A percentile compares a stretch with the other conserved stretches of the same genome.
phyloP scores from a whole-genome alignment of 129 eudicot genomes.

The Flaveria sonorensis region DNA sequence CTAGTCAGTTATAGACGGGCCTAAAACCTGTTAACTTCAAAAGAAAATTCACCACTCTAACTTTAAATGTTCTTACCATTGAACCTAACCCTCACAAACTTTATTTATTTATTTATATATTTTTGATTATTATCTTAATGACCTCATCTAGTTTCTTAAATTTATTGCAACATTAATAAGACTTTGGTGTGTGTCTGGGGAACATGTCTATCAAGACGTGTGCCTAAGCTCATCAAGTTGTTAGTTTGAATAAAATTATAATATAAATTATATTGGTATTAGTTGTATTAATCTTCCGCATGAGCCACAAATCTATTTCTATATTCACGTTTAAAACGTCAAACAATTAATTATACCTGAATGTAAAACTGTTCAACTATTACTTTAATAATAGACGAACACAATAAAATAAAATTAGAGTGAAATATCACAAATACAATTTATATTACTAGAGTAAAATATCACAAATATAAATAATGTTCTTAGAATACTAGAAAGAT shows the following conservation, averaged over 20 bases:
- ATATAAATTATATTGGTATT: slow-evolving; percentile 13
- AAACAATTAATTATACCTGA: not conserved
- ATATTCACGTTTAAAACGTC: not conserved
- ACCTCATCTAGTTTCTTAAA: slow-evolving; percentile 10
- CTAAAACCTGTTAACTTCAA: too few species aligned
- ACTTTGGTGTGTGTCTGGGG: slow-evolving; percentile 26
- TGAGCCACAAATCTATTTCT: not conserved
- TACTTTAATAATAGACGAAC: too few species aligned
- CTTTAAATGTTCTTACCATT: too few species aligned
- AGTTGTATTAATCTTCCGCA: slow-evolving; percentile 25
- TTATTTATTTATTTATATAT: too few species aligned
- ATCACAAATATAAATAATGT: too few species aligned
- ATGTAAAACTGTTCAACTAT: not conserved
- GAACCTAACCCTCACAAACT: too few species aligned
- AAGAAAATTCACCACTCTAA: too few species aligned
- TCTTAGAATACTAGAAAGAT: too few species aligned
- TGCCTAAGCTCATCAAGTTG: slow-evolving; percentile 29
- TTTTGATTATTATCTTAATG: not conserved
- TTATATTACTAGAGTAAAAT: too few species aligned
- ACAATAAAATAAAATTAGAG: too few species aligned
- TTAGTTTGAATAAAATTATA: not conserved
- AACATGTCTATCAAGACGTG: slow-evolving; percentile 45
- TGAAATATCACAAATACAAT: too few species aligned
- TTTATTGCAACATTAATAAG: slow-evolving; percentile 11
- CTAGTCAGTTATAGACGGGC: too few species aligned